phyloP scores from a whole-genome alignment of 441 rosid species.

The Rhodomyrtus psidioides region DNA sequence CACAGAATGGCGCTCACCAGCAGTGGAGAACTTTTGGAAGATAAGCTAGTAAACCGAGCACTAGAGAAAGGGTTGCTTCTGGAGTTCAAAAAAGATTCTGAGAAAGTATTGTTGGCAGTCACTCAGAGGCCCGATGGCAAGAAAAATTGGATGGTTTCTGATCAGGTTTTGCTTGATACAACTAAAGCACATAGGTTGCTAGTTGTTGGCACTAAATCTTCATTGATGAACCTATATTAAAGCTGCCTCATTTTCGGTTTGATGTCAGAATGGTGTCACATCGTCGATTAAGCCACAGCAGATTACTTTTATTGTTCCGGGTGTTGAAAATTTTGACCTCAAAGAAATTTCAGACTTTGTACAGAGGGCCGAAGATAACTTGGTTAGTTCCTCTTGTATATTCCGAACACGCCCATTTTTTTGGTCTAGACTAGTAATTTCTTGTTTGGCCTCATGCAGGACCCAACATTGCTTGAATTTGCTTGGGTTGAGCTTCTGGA shows the following conservation, averaged over 20 bases:
- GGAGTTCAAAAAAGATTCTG: constrained; percentile 87
- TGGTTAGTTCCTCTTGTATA: background rate
- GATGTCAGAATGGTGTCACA: background rate
- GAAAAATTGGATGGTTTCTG: constrained; percentile 97
- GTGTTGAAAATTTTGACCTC: background rate
- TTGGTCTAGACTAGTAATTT: background rate
- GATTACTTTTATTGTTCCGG: background rate
- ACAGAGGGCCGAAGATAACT: background rate
- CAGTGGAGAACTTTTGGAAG: constrained; percentile 58
- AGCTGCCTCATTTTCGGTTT: background rate
- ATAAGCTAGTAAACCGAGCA: constrained; percentile 53
- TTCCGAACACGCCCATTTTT: background rate
- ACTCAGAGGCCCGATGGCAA: constrained; percentile 87
- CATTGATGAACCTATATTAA: background rate
- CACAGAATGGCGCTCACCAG: constrained; percentile 51
- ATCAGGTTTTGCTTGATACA: constrained; percentile 73
- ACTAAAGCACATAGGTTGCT: constrained; percentile 42
- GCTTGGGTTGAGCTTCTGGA: constrained; percentile 95
- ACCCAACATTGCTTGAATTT: constrained; percentile 70
- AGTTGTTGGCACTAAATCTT: constrained; percentile 24
- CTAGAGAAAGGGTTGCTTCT: constrained; percentile 63
- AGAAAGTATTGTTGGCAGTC: constrained; percentile 68
- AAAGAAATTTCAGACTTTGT: background rate
- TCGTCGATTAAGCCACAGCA: background rate
- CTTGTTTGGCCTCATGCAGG: constrained; percentile 36